phyloP scores from a whole-genome alignment of 805 yeast species.

The Kazachstania kunashirensis region DNA sequence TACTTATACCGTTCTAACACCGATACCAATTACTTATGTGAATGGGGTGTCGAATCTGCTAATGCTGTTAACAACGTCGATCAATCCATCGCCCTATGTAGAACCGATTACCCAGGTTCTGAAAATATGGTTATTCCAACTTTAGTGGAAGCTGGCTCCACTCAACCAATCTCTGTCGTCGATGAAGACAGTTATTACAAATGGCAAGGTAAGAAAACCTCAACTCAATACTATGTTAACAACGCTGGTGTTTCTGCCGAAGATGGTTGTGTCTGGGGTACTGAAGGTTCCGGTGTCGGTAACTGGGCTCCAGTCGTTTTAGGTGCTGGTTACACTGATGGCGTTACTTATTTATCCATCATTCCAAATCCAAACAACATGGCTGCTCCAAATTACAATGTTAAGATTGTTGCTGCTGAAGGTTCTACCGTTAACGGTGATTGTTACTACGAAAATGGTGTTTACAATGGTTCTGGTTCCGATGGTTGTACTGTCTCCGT shows the following conservation, averaged over 20 bases:
- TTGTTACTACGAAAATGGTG: constrained; percentile 79
- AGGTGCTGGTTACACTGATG: constrained; percentile 79
- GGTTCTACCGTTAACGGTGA: constrained; percentile 58
- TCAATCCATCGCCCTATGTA: constrained; percentile 82
- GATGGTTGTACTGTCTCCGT: constrained; percentile 78
- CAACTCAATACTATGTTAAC: constrained; percentile 96
- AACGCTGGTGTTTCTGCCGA: constrained; percentile 86
- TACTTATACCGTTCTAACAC: constrained; percentile 76
- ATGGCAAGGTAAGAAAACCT: constrained; percentile 76
- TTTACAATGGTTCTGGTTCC: constrained; percentile 35
- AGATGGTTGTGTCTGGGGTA: constrained; percentile 96
- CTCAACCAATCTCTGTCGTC: constrained; percentile 69
- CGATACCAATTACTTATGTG: constrained; percentile 64
- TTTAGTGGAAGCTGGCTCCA: constrained; percentile 57
- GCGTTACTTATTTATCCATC: constrained; percentile 75
- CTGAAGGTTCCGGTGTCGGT: constrained; percentile 71
- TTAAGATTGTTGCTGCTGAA: constrained; percentile 66
- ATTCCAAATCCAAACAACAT: constrained; percentile 92
- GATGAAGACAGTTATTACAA: constrained; percentile 66
- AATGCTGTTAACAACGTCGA: constrained; percentile 40
- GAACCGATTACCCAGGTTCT: constrained; percentile 99
- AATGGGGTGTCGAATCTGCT: constrained; percentile 75
- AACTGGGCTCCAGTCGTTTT: constrained; percentile 97
- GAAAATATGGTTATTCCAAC: constrained; percentile 98
- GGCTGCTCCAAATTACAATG: constrained; percentile 58